phyloP scores from a whole-genome alignment of 1,284 basidiomycete species.

The Puccinia hordei region DNA sequence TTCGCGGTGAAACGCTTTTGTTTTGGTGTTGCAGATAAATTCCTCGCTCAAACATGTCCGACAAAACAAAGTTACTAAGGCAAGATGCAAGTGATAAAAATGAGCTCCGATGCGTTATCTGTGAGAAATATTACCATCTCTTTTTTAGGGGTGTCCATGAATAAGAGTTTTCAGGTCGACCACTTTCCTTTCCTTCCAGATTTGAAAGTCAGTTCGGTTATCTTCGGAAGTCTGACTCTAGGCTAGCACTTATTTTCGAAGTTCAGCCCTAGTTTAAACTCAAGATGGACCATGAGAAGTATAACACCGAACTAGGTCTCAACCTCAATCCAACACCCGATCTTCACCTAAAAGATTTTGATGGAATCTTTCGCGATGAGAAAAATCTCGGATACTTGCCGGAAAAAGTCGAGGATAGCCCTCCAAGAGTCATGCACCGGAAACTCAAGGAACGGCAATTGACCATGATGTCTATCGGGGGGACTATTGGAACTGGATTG shows the following conservation, averaged over 20 bases:
- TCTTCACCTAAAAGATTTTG: neutral
- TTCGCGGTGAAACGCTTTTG: neutral
- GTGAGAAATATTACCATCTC: neutral
- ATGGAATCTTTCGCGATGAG: neutral
- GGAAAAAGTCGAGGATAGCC: neutral
- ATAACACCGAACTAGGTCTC: neutral
- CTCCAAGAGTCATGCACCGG: neutral
- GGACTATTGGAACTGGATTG: slow-evolving; percentile 49
- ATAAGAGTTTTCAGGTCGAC: neutral
- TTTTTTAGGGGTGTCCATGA: slow-evolving; percentile 17
- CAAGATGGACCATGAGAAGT: slow-evolving; percentile 2
- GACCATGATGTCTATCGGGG: slow-evolving; percentile 46
- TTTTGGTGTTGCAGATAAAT: neutral
- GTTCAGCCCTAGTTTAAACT: neutral
- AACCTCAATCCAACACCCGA: neutral
- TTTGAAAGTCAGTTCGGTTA: neutral
- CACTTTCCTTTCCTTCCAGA: neutral
- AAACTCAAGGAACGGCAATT: slow-evolving; percentile 48
- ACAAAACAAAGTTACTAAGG: neutral
- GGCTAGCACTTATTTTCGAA: neutral
- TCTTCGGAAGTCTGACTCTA: neutral
- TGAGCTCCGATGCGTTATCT: neutral
- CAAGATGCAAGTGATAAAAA: neutral
- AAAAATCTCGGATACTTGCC: slow-evolving; percentile 8
- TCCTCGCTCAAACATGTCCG: neutral